These are phyloP conservation scores for Capsicum pubescens DNA, from an alignment of 257 asterid species.

Conservation along the genomic window DNA sequence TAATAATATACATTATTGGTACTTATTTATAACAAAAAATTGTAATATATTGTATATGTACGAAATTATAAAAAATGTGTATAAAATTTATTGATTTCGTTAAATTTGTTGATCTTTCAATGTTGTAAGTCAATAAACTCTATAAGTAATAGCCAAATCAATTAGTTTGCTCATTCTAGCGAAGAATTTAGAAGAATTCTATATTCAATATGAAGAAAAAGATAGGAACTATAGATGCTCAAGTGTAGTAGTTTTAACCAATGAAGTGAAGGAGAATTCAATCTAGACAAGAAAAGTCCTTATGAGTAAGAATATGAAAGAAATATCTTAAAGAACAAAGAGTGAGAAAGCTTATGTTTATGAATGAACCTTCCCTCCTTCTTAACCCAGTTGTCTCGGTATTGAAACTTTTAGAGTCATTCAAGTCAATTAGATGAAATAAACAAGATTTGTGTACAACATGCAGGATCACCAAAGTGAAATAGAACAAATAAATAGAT, in stretches of 20 bases:
- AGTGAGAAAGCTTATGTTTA: conserved; percentile 66
- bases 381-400: no score
- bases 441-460: conserved; percentile 52
- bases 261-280: background rate
- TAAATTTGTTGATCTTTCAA: no score
- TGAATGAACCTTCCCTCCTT: conserved; percentile 53
- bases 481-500: background rate
- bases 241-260: background rate
- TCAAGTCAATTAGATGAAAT: conserved; percentile 86
- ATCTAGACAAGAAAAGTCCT: conserved; percentile 29
- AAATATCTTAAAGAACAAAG: conserved; percentile 74
- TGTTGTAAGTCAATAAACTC: background rate
- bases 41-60: no score
- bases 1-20: no score
- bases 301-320: background rate
- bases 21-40: no score
- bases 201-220: background rate
- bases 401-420: no score
- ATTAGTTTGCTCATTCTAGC: background rate
- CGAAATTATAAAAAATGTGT: no score
- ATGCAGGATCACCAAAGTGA: conserved; percentile 17
- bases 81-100: no score
- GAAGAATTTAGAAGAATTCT: no score
- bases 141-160: background rate
- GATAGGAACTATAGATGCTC: background rate